A percentile compares a stretch with the other conserved stretches of the same genome.
Evolutionary conservation across 805 yeast species (phyloP).

Genomic region (Saccharomycopsis fermentans): DNA sequence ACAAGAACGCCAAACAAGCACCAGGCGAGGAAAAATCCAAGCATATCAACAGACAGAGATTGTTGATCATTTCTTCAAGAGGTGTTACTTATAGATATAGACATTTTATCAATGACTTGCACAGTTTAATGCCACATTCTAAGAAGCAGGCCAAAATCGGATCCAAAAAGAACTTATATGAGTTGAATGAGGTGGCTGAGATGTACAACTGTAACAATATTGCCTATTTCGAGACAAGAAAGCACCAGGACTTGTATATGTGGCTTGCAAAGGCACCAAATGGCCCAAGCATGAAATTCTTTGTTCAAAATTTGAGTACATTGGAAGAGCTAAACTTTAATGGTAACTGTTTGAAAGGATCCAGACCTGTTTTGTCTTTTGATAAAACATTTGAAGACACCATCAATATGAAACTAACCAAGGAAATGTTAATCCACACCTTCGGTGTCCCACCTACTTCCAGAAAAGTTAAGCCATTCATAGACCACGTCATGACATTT

Average conservation of each 20-base stretch:
- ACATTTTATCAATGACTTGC: conserved; percentile 77
- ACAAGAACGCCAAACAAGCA: conserved; percentile 27
- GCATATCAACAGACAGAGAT: conserved; percentile 79
- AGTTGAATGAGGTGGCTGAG: conserved; percentile 92
- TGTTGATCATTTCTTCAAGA: conserved; percentile 81
- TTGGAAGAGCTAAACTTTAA: conserved; percentile 93
- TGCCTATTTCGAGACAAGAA: conserved; percentile 89
- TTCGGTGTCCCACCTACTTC: conserved; percentile 96
- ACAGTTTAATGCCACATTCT: conserved; percentile 79
- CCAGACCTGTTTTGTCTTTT: conserved; percentile 87
- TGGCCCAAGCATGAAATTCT: conserved; percentile 93
- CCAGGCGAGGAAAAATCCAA: conserved; percentile 32
- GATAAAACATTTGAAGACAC: conserved; percentile 65
- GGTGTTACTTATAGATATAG: conserved; percentile 95
- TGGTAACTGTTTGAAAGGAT: conserved; percentile 91
- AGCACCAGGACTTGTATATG: conserved; percentile 87
- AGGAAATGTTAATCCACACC: conserved; percentile 70
- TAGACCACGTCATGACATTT: conserved; percentile 92
- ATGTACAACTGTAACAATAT: conserved; percentile 94
- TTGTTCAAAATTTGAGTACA: conserved; percentile 89
- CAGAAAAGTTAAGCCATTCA: conserved; percentile 85
- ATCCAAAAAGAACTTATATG: conserved; percentile 78
- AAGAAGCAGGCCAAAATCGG: conserved; percentile 95
- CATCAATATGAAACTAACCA: conserved; percentile 59
- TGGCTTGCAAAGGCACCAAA: conserved; percentile 97